phyloP scores from a whole-genome alignment of 352 stramenopile species.

The Globisporangium heterothallicum region DNA sequence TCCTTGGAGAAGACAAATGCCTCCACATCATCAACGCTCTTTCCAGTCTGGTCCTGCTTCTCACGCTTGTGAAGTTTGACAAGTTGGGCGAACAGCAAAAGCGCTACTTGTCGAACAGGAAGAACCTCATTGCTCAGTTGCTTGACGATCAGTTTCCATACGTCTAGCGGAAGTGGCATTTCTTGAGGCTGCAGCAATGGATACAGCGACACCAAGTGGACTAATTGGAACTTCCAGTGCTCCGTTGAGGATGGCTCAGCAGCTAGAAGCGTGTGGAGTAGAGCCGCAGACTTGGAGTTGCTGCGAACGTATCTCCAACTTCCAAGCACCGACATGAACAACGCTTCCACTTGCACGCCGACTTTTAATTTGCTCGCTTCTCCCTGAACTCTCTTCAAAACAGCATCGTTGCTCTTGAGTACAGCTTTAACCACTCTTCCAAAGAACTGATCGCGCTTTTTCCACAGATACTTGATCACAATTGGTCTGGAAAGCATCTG shows the following conservation, averaged over 20 bases:
- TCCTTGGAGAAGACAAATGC: constrained; percentile 37
- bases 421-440: constrained; percentile 35
- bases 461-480: constrained; percentile 44
- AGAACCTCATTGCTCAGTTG: constrained; percentile 54
- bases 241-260: constrained; percentile 32
- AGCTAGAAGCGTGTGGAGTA: constrained; percentile 31
- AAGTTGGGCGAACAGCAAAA: constrained; percentile 46
- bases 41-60: neutral
- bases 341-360: constrained; percentile 44
- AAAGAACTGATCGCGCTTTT: constrained; percentile 29
- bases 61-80: constrained; percentile 40
- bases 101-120: constrained; percentile 50
- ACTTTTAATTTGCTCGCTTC: constrained; percentile 55
- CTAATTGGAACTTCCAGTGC: constrained; percentile 77
- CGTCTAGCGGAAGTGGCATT: constrained; percentile 26
- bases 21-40: constrained; percentile 15
- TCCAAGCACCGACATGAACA: constrained; percentile 44
- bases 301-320: constrained; percentile 48
- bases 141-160: constrained; percentile 53
- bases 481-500: constrained; percentile 35
- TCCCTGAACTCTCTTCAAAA: constrained; percentile 47
- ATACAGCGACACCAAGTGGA: constrained; percentile 67
- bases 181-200: constrained; percentile 48
- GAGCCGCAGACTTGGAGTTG: constrained; percentile 4
- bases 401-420: constrained; percentile 36